Evolutionary conservation across 2,329 filamentous ascomycete genomes (phyloP).

Genomic region (Paecilomyces sp.): DNA sequence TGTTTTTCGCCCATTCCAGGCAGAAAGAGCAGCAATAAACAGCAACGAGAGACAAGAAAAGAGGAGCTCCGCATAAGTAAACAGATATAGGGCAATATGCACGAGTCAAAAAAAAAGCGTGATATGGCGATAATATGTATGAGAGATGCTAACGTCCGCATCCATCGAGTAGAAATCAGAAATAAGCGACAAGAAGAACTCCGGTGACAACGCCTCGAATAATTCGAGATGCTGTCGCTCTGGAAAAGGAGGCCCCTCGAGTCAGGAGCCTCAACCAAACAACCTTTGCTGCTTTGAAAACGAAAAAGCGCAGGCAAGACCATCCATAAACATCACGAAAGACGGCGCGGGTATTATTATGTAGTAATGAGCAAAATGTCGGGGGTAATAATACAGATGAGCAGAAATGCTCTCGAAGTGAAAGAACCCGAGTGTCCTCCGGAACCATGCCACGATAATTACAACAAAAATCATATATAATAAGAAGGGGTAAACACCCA

Average conservation of each 20-base stretch:
- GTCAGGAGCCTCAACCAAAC: not conserved
- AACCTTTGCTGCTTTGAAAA: not conserved
- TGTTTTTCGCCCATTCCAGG: not conserved
- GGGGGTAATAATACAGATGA: constrained; percentile 12
- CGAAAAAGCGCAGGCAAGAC: not conserved
- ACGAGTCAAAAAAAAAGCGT: not conserved
- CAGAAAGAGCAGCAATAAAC: not conserved
- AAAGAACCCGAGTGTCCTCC: constrained; percentile 1
- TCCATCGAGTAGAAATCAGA: not conserved
- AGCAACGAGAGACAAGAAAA: not conserved
- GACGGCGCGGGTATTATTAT: constrained; percentile 9
- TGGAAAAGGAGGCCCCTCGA: not conserved
- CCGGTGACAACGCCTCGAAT: too few relatives aligned
- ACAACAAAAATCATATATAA: not conserved
- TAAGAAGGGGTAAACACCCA: not conserved
- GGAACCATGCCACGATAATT: not conserved
- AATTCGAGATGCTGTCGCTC: not conserved
- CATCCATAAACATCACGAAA: not conserved
- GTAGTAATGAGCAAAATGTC: constrained; percentile 10
- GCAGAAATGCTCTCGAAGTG: constrained; percentile 6
- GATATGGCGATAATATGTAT: not conserved
- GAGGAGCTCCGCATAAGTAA: not conserved
- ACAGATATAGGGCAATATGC: not conserved
- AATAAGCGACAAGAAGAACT: not conserved
- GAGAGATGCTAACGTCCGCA: not conserved